Evolutionary conservation across 23 red algal species (phyloP), one percentile per base, ranked within the genome.

Genomic region (Gracilaria gracilis): DNA sequence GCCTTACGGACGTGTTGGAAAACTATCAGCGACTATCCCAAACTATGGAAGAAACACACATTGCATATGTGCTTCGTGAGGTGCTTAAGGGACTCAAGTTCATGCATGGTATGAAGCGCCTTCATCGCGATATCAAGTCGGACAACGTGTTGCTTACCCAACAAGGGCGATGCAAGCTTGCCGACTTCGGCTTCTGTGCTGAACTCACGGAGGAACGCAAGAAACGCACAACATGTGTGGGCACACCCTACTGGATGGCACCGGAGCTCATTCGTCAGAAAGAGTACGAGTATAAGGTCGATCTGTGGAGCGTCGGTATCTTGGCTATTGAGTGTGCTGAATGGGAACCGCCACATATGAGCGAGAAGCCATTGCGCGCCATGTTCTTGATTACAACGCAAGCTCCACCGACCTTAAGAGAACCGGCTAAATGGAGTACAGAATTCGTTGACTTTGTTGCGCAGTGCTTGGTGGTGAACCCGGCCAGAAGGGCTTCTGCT

Each of bases 181-280:
- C 95, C 21, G 97, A 99, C 79, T 99, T 99, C 79, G 97, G 97
- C 6, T 96, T 96, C 88, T 96, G 91, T 44, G 89, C 90, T 57
- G 88, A 99, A 82, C 80, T 99, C 42, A 95, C 91, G 0, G 85
- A 88, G 40, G 95, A 95, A 42, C 66, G 88, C 7, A 90, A 73
- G 61, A 96, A 95, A 79, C 89, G 97, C 14, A 96, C 83, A 53
- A 99, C 91, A 0, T 93, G 83, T 66, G 97, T 99, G 19, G 97
- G 97, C 11, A 99, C 97, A 32, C 97, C 97, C 9, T 99, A 95
- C 67, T 96, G 97, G 97, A 99, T 99, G 97, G 97, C 97, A n/a
- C 97, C 97, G n/a, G 97, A 99, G 59, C 93, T 99, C 33, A 96
- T 99, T 65, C 80, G 95, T 24, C 69, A 76, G 83, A 53, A 57